Conservation (phyloP, 495 filamentous ascomycete genomes). For the Penicillium ochrochloron region DNA sequence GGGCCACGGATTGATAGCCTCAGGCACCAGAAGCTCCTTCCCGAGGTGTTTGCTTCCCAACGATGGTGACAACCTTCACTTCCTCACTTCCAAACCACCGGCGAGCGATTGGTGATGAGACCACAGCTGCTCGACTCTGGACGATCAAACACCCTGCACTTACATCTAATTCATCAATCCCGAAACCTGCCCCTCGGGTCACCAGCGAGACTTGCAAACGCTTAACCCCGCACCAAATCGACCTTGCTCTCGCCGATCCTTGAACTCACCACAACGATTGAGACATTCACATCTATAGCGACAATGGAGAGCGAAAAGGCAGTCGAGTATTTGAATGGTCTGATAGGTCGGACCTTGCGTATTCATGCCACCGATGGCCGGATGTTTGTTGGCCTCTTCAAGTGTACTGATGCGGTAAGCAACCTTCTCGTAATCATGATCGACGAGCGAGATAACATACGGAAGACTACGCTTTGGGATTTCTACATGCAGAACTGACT, state of each 20-base stretch:
- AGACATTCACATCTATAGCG: neutral
- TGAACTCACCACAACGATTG: neutral
- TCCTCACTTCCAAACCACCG: neutral
- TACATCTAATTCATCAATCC: neutral
- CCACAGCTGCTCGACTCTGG: neutral
- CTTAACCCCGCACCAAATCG: neutral
- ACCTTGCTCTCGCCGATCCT: conserved; percentile 1
- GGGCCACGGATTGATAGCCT: conserved; percentile 13
- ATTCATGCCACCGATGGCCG: conserved; percentile 82
- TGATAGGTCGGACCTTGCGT: conserved; percentile 64
- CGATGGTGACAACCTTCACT: neutral
- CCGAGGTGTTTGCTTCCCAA: neutral
- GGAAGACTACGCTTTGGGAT: neutral
- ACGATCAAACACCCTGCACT: neutral
- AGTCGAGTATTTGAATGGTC: conserved; percentile 48
- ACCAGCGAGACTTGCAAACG: neutral
- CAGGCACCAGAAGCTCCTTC: conserved; percentile 11
- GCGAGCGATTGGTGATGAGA: conserved; percentile 1
- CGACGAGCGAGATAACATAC: neutral
- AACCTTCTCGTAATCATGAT: neutral
- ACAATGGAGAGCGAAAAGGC: conserved; percentile 49
- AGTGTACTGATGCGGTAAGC: conserved; percentile 88
- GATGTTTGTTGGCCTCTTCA: conserved; percentile 88
- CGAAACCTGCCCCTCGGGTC: neutral
- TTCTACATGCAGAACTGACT: neutral